Evolutionary conservation across 371 early-diverging fungal species (phyloP).

Genomic region (Globomyces sp.): DNA sequence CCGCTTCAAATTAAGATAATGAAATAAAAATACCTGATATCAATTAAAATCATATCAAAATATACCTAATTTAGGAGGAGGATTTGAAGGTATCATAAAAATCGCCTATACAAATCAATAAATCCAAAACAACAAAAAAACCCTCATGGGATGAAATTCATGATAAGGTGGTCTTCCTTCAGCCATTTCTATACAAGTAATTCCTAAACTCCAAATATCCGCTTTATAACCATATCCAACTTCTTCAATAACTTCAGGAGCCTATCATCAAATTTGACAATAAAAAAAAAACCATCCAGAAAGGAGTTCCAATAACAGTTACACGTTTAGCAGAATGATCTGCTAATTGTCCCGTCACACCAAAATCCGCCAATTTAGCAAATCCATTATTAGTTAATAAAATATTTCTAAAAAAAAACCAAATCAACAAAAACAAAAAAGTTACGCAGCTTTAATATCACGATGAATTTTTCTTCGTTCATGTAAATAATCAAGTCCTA

Average conservation of each 20-base stretch:
- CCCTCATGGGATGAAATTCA: conserved; percentile 54
- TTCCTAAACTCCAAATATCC: conserved; percentile 67
- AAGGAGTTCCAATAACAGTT: conserved; percentile 61
- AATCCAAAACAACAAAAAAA: conserved; percentile 15
- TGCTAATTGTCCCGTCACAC: conserved; percentile 58
- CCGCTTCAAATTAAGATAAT: too few relatives aligned
- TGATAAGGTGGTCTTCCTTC: conserved; percentile 56
- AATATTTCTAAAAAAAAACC: conserved; percentile 53
- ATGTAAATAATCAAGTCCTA: conserved; percentile 61
- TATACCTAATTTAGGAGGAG: conserved; percentile 45
- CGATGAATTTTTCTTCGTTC: conserved; percentile 67
- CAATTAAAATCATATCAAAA: conserved; percentile 6
- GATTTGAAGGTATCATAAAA: conserved; percentile 53
- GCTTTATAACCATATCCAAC: conserved; percentile 54
- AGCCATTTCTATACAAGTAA: conserved; percentile 60
- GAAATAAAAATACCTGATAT: conserved; percentile 35
- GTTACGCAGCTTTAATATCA: conserved; percentile 76
- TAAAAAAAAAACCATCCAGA: conserved; percentile 44
- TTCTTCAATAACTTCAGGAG: conserved; percentile 58
- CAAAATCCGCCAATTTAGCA: conserved; percentile 70
- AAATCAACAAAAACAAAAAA: too few relatives aligned
- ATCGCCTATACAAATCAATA: conserved; percentile 27
- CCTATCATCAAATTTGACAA: conserved; percentile 21
- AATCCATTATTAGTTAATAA: conserved; percentile 66
- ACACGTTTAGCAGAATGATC: conserved; percentile 59